These are phyloP conservation scores for Aureobasidium sp. DNA, from an alignment of 2,329 filamentous ascomycete genomes.

Conservation along the genomic window DNA sequence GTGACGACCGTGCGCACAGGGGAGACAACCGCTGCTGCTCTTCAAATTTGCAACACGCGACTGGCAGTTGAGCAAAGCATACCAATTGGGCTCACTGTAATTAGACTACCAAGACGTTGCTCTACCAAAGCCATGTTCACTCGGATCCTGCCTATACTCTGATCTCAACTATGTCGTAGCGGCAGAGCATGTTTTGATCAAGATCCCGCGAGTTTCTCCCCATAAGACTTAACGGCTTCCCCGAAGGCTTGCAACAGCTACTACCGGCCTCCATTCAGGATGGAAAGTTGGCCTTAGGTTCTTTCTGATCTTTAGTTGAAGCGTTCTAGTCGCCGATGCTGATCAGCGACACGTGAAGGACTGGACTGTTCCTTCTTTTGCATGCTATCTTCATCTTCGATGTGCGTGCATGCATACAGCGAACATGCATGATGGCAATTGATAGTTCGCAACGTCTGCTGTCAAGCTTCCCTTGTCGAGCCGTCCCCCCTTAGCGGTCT, in stretches of 20 bases:
- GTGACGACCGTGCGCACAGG: conserved; percentile 7
- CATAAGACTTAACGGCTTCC: conserved; percentile 4
- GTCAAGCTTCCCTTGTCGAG: conserved; percentile 4
- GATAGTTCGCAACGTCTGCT: conserved; percentile 7
- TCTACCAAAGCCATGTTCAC: background rate
- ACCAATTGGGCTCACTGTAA: conserved; percentile 9
- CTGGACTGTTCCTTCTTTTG: background rate
- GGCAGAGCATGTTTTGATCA: background rate
- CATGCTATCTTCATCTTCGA: conserved; percentile 5
- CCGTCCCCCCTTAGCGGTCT: conserved; percentile 4
- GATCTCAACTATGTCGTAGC: background rate
- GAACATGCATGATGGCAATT: conserved; percentile 10
- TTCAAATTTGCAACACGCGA: background rate
- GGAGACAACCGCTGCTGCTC: conserved; percentile 1
- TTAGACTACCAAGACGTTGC: conserved; percentile 2
- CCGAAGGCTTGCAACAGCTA: background rate
- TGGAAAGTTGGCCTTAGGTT: background rate
- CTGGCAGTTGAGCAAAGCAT: background rate
- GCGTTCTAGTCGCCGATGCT: background rate
- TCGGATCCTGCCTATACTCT: conserved; percentile 5
- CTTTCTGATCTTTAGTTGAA: background rate
- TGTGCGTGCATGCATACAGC: background rate
- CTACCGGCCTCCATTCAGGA: background rate
- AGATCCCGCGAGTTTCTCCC: conserved; percentile 1
- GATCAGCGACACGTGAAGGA: background rate